Evolutionary conservation across 176 grass and related monocot species (phyloP), one percentile per base, ranked within the genome.

Genomic region (Pontederia paniculata): DNA sequence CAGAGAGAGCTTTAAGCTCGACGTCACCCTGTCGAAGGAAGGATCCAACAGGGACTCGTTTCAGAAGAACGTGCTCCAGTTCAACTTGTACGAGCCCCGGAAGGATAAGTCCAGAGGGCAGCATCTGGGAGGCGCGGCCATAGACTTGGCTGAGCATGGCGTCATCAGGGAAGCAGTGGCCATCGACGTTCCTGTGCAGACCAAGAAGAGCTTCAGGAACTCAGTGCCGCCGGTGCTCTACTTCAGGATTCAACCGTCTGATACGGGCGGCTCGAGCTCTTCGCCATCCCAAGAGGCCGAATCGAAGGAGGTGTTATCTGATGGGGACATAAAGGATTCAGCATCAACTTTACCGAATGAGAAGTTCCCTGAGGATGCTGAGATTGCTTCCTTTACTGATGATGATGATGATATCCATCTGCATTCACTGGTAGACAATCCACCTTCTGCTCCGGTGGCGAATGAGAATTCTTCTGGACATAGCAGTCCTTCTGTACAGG

Each of bases 21-120:
- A 90, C 61, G 80, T 73, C 76, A 60, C 56, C 63, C 88, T 97
- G 69, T 74, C 78, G 31, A 97, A 87, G 45, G 93, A 97, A 13
- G 83, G 64, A 19, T 81, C 83, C 25, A 72, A 80, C n/a, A 87
- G 47, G 1, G 83, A 82, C 45, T 64, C 78, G 52, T 74, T 88
- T 70, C 86, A 90, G 74, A 90, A 83, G 74, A 97, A 90, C 43
- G 43, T 86, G 13, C 82, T 97, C 54, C 86, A 97, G 50, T 76
- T 97, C 61, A 90, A 87, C 52, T 78, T 97, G 23, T 97, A 90
- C 47, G 86, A 97, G 70, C 82, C 86, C 0, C 81, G 81, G 66
- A 84, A 81, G 62, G 86, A 97, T 54, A 97, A 90, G 48, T 71
- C 82, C 10, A 97, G 90, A 69, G 86, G 86, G n/a, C 85, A 90